These are phyloP conservation scores for Orbilia javanica DNA, from an alignment of 2,329 filamentous ascomycete genomes.

Conservation along the genomic window DNA sequence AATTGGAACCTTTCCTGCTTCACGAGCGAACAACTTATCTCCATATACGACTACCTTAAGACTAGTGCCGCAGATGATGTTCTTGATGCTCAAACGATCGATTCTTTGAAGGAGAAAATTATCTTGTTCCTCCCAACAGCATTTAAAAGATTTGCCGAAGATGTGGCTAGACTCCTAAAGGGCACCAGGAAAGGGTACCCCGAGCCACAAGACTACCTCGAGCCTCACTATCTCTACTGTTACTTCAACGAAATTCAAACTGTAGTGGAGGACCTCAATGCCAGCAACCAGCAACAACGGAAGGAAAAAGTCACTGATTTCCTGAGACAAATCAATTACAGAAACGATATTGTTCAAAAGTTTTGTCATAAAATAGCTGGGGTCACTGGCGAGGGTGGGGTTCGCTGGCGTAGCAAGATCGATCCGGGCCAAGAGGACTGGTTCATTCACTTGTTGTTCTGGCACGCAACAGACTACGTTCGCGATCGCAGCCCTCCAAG, in stretches of 20 bases:
- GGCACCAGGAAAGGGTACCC: not conserved
- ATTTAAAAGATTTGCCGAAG: not conserved
- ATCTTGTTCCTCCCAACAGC: not conserved
- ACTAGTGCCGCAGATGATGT: too few species aligned
- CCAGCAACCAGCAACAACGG: not conserved
- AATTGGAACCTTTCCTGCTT: constrained; percentile 9
- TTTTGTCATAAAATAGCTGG: constrained; percentile 5
- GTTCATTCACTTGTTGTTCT: constrained; percentile 28
- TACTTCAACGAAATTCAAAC: not conserved
- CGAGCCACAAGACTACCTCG: not conserved
- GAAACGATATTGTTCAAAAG: not conserved
- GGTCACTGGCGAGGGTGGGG: not conserved
- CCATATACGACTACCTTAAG: constrained; percentile 6
- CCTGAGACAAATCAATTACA: not conserved
- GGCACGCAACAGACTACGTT: constrained; percentile 31
- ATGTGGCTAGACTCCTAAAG: not conserved
- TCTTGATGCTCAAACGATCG: not conserved
- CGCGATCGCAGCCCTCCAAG: not conserved
- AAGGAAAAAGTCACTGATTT: not conserved
- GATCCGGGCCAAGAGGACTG: not conserved
- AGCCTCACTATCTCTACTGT: not conserved
- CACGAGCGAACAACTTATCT: constrained; percentile 10
- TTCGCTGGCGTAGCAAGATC: not conserved
- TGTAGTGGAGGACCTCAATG: not conserved
- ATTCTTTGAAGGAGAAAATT: constrained; percentile 10